These are phyloP conservation scores for Erigeron philadelphicus DNA, from an alignment of 140 eudicot genomes.

Conservation along the genomic window DNA sequence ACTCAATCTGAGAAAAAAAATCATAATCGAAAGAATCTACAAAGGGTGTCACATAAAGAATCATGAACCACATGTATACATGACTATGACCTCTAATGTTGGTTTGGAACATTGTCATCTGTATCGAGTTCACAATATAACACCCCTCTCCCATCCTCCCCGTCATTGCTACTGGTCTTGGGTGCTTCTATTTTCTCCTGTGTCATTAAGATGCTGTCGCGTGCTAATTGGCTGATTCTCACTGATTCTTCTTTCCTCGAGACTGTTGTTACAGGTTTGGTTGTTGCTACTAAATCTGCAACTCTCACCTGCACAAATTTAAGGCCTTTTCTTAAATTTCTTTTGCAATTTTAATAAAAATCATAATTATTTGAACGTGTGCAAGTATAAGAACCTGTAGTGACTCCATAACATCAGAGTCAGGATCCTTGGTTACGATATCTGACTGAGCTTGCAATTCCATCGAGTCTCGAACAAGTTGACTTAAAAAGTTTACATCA, in stretches of 20 bases:
- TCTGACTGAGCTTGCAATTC: slow-evolving; percentile 75
- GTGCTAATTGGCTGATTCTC: slow-evolving; percentile 36
- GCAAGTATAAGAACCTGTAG: slow-evolving; percentile 42
- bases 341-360: background rate
- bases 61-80: slow-evolving; percentile 10
- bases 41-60: background rate
- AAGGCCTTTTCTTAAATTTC: background rate
- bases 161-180: slow-evolving; percentile 12
- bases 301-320: slow-evolving; percentile 51
- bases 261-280: slow-evolving; percentile 25
- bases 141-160: slow-evolving; percentile 58
- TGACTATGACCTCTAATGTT: slow-evolving; percentile 16
- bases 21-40: slow-evolving; percentile 3
- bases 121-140: slow-evolving; percentile 56
- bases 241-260: slow-evolving; percentile 32
- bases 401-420: slow-evolving; percentile 55
- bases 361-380: background rate
- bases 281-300: slow-evolving; percentile 47
- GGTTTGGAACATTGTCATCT: slow-evolving; percentile 26
- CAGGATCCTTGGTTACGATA: slow-evolving; percentile 39
- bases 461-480: slow-evolving; percentile 83
- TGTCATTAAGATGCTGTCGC: slow-evolving; percentile 31
- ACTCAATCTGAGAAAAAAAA: slow-evolving; percentile 23
- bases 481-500: slow-evolving; percentile 73
- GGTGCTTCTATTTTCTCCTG: slow-evolving; percentile 27